Conservation (phyloP, 1,284 basidiomycete genomes). For the Moesziomyces aphidis region DNA sequence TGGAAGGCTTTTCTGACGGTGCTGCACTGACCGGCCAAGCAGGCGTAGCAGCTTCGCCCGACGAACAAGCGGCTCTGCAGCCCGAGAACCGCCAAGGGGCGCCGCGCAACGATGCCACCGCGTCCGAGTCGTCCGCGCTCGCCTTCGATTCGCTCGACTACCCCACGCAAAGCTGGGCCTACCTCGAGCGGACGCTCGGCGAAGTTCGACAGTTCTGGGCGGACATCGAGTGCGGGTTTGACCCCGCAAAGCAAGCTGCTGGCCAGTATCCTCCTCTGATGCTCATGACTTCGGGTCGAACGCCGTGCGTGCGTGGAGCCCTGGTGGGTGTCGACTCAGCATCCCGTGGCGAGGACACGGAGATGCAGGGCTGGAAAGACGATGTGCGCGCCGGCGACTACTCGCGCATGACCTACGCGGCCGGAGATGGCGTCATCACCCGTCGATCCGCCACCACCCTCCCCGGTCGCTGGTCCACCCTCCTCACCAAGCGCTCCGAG, state of each 20-base stretch:
- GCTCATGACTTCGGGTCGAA: constrained; percentile 58
- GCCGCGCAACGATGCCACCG: constrained; percentile 1
- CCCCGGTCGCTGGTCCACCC: constrained; percentile 46
- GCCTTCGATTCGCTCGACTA: constrained; percentile 27
- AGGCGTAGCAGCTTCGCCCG: neutral
- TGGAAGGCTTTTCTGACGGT: constrained; percentile 31
- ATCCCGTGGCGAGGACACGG: constrained; percentile 6
- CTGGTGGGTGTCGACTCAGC: constrained; percentile 51
- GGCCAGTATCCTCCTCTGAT: constrained; percentile 64
- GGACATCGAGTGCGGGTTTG: constrained; percentile 53
- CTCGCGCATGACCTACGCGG: constrained; percentile 48
- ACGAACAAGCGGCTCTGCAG: constrained; percentile 28
- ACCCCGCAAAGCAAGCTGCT: constrained; percentile 11
- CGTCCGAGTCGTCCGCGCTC: neutral
- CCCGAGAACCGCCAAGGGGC: constrained; percentile 36
- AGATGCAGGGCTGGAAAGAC: constrained; percentile 28
- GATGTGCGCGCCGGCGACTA: constrained; percentile 46
- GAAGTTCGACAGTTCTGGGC: constrained; percentile 58
- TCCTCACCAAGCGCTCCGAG: constrained; percentile 39
- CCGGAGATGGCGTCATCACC: constrained; percentile 66
- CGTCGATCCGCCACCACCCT: constrained; percentile 56
- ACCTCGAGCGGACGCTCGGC: constrained; percentile 41
- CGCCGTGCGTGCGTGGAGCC: constrained; percentile 64
- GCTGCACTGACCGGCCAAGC: constrained; percentile 1
- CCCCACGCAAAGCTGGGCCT: constrained; percentile 25